Evolutionary conservation across 495 filamentous ascomycete species (phyloP).

Genomic region (Penicillium goetzii): DNA sequence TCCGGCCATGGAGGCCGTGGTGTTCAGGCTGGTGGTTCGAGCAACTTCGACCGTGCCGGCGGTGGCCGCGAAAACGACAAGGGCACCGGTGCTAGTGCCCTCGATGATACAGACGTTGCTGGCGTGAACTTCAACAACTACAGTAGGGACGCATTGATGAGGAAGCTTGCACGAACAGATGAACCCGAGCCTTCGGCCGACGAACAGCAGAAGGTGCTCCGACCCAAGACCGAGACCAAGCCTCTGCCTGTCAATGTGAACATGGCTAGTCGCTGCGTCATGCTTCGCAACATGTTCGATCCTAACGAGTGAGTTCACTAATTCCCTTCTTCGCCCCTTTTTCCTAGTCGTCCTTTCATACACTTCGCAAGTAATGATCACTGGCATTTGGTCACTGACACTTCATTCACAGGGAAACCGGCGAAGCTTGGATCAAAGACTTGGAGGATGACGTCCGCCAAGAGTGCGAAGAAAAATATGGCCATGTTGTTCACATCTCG

Average conservation of each 20-base stretch:
- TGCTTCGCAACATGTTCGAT: constrained; percentile 96
- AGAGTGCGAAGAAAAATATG: constrained; percentile 96
- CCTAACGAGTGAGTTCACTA: constrained; percentile 73
- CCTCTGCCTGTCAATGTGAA: constrained; percentile 83
- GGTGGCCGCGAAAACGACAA: constrained; percentile 91
- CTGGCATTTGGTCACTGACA: neutral
- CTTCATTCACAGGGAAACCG: constrained; percentile 69
- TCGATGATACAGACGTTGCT: constrained; percentile 97
- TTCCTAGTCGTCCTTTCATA: neutral
- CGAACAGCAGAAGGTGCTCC: constrained; percentile 70
- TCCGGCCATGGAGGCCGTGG: constrained; percentile 90
- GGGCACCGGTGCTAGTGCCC: constrained; percentile 84
- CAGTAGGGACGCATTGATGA: constrained; percentile 95
- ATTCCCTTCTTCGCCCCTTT: neutral
- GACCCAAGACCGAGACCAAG: constrained; percentile 81
- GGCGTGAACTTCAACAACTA: constrained; percentile 99
- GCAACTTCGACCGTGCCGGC: constrained; percentile 89
- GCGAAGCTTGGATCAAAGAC: constrained; percentile 88
- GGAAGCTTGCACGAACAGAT: constrained; percentile 95
- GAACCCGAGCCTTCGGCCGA: constrained; percentile 68
- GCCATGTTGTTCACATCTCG: constrained; percentile 96
- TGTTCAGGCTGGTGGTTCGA: constrained; percentile 75
- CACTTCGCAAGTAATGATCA: neutral
- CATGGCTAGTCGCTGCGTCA: constrained; percentile 91
- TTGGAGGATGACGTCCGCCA: constrained; percentile 90